phyloP scores from a whole-genome alignment of 306 rosid species.

The Mimosa bimucronata region DNA sequence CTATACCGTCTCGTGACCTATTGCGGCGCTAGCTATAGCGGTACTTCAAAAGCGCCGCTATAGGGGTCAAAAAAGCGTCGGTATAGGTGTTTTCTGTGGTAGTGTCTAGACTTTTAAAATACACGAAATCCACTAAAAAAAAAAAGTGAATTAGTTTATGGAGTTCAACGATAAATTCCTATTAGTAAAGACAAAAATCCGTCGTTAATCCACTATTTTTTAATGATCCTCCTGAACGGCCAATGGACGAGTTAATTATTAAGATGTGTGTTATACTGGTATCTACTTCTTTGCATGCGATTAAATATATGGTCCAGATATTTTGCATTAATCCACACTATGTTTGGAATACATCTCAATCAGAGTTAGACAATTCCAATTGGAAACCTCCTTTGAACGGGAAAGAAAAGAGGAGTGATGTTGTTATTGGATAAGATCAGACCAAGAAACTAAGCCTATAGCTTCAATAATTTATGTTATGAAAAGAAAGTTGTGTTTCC shows the following conservation, averaged over 20 bases:
- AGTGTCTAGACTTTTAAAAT: too few species aligned
- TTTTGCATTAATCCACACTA: neutral
- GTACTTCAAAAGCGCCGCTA: too few species aligned
- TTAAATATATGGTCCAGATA: neutral
- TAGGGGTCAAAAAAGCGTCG: too few species aligned
- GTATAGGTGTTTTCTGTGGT: too few species aligned
- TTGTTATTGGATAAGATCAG: constrained; percentile 3
- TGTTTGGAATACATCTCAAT: neutral
- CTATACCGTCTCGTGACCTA: too few species aligned
- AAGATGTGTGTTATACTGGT: neutral
- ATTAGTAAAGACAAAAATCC: too few species aligned
- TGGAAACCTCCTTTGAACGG: neutral
- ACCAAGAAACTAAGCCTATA: neutral
- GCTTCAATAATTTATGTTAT: neutral
- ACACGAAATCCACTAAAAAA: too few species aligned
- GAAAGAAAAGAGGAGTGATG: neutral
- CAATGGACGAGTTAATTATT: neutral
- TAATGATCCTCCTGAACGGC: too few species aligned
- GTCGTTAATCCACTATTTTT: too few species aligned
- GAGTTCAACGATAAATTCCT: too few species aligned
- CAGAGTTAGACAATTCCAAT: constrained; percentile 8
- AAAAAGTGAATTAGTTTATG: too few species aligned
- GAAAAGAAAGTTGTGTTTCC: neutral
- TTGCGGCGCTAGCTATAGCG: too few species aligned
- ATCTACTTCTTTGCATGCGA: neutral